Evolutionary conservation across 352 stramenopile species (phyloP), one percentile per base, ranked within the genome.

Genomic region (Blastocystis sp.): DNA sequence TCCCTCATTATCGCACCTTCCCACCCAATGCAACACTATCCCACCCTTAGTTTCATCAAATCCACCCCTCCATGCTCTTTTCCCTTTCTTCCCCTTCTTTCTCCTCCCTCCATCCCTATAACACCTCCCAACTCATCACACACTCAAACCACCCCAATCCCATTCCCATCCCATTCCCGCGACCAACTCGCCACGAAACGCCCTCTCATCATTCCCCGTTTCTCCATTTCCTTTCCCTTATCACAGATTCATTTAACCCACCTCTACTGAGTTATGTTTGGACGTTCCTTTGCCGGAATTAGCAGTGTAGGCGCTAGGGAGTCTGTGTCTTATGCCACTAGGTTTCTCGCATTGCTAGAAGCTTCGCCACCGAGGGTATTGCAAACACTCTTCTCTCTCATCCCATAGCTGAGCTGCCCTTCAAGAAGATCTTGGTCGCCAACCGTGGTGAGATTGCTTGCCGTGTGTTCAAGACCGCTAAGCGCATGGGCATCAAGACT

Each of bases 331-430:
- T 34, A 34, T 34, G 28, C 28, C 0, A 34, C 28, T 34, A 34
- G 28, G 28, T 34, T 34, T 34, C 28, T 34, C 28, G 28, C 28
- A 34, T 34, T 34, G 28, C 28, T 34, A 34, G 28, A 34, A 34
- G 28, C 28, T 34, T 34, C 28, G 28, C 28, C 28, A 34, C 28
- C 28, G 28, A 34, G 28, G 28, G 28, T 34, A 34, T 34, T 34
- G 28, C 28, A 34, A 34, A 34, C 28, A 34, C 28, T 34, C 28
- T 34, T 34, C 28, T 93, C 94, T 62, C 93, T 92, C 89, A 91
- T 98, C 19, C 95, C 94, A 21, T 92, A 93, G 89, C 93, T 94
- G 40, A 95, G 98, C 28, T 91, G 91, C 28, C 28, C 28, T 34
- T 34, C 28, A 34, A 34, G 28, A 34, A 34, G 28, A 34, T 34